Base-by-base conservation (phyloP, 805 yeast species). In the Debaryomyces castellii region DNA sequence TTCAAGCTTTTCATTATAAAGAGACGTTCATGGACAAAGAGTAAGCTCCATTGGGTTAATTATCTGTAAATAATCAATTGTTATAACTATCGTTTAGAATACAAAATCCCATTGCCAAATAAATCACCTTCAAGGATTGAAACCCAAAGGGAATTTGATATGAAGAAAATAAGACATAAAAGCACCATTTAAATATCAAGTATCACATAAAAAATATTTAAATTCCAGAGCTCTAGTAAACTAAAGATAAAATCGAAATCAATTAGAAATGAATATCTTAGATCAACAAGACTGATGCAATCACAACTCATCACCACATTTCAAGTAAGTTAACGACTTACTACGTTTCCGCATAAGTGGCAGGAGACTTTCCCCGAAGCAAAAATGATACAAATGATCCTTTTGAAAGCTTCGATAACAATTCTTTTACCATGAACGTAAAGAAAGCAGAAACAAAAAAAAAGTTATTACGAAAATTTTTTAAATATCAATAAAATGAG, bases 301-400 rank as follows among this genome's bases (percentile, higher is more conserved):
- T 10, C 5, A 37, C 8, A 5, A 4, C 30, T n/a, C 18, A 22
- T 39, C 4, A 22, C 11, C 16, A 11, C 14, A 24, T 30, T 44
- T 52, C 53, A 56, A 65, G 53, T 57, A 65, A 53, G 55, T 55
- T 46, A 58, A 55, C 57, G 58, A 55, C 51, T 57, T 71, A 64
- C 58, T 63, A 57, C 76, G 77, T 83, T 83, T 82, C 89, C 89
- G 85, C 81, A 71, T 69, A 64, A 44, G 64, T 67, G 87, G 87
- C 87, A 81, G 90, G 89, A 84, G 90, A 84, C 90, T 84, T 84
- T 84, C 89, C 90, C 90, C 89, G 78, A 83, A 82, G 86, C 86
- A 63, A 64, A 20, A 43, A 50, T 56, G 57, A 45, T 17, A 39
- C 44, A 37, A 41, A 41, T n/a, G 51, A 45, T 71, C 81, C 76